These are phyloP conservation scores for Brassica carinata DNA, from an alignment of 345 rosid genomes.

Conservation along the genomic window DNA sequence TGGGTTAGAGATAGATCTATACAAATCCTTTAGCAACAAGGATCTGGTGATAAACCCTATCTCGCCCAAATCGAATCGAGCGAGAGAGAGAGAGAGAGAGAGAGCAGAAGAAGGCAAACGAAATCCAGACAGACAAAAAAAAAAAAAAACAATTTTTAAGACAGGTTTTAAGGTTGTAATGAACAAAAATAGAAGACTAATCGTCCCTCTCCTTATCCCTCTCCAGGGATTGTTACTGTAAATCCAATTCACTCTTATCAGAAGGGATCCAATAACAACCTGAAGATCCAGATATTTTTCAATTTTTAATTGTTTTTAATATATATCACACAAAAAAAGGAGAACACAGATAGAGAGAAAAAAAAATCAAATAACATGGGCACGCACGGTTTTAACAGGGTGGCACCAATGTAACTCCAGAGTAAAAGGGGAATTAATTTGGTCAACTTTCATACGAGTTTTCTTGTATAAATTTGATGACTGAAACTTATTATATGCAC, in stretches of 20 bases:
- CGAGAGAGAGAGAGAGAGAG: conserved; percentile 30
- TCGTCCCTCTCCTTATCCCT: conserved; percentile 15
- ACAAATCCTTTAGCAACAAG: conserved; percentile 4
- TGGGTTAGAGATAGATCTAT: conserved; percentile 23
- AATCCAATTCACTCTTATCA: conserved; percentile 16
- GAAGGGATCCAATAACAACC: conserved; percentile 33
- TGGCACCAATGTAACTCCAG: conserved; percentile 1
- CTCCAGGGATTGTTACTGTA: conserved; percentile 27
- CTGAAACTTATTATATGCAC: not conserved
- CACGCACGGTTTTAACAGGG: conserved; percentile 32
- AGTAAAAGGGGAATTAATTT: conserved; percentile 4
- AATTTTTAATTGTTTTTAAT: conserved; percentile 6
- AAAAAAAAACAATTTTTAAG: not conserved
- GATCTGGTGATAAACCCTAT: conserved; percentile 48
- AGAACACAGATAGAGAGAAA: not conserved
- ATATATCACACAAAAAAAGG: not conserved
- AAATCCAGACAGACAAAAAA: conserved; percentile 11
- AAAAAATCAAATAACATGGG: conserved; percentile 19
- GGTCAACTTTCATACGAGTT: conserved; percentile 8
- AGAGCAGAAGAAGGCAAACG: not conserved
- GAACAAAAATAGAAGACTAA: conserved; percentile 30
- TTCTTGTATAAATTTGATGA: not conserved
- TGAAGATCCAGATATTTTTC: conserved; percentile 35
- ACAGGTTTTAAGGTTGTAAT: conserved; percentile 25
- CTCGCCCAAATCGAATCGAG: conserved; percentile 34